Evolutionary conservation across 768 basidiomycete genomes (phyloP).

Genomic region (Suillus fuscotomentosus): DNA sequence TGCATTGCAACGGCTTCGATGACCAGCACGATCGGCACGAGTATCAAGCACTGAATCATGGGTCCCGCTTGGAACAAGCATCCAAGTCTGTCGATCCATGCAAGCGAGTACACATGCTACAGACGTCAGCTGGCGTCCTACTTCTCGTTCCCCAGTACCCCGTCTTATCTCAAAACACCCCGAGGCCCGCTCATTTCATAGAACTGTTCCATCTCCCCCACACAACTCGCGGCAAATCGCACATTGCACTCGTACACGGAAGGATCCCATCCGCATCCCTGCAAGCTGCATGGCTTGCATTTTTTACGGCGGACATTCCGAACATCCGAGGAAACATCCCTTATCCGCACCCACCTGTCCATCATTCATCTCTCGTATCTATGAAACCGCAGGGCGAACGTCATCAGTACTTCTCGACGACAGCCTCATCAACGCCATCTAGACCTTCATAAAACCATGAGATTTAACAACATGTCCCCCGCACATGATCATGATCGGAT

Average conservation of each 20-base stretch:
- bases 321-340: conserved; percentile 4
- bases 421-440: neutral
- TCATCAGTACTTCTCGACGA: neutral
- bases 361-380: conserved; percentile 4
- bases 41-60: neutral
- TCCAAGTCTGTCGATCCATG: neutral
- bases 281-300: neutral
- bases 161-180: neutral
- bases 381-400: neutral
- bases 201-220: neutral
- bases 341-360: conserved; percentile 1
- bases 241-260: neutral
- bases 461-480: neutral
- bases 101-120: neutral
- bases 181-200: too few relatives aligned
- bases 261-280: neutral
- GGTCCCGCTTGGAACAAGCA: neutral
- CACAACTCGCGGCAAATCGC: neutral
- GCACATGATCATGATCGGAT: conserved; percentile 3
- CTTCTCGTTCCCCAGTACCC: neutral
- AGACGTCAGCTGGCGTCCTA: neutral
- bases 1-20: neutral
- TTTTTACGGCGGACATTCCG: neutral
- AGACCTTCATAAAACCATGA: neutral
- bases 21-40: neutral